Evolutionary conservation across 441 rosid species (phyloP).

Genomic region (Kokia cookei): DNA sequence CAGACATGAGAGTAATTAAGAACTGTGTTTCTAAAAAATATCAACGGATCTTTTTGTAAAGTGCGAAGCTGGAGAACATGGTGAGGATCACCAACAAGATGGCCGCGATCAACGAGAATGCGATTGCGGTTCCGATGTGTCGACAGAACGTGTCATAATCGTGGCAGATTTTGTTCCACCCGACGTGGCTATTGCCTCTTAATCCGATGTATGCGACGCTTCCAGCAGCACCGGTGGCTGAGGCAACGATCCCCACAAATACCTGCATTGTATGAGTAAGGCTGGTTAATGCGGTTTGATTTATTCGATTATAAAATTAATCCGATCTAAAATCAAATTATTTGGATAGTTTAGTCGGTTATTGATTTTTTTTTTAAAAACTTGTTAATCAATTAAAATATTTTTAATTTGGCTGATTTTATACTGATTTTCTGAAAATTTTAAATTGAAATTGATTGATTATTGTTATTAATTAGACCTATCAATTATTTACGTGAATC

Average conservation of each 20-base stretch:
- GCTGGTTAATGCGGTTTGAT: neutral
- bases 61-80: constrained; percentile 37
- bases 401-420: no score
- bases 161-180: constrained; percentile 56
- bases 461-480: no score
- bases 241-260: constrained; percentile 59
- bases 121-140: constrained; percentile 43
- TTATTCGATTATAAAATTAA: no score
- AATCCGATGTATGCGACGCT: constrained; percentile 60
- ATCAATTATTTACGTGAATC: no score
- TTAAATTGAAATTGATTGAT: no score
- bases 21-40: neutral
- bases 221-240: constrained; percentile 77
- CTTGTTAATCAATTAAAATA: no score
- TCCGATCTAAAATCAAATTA: no score
- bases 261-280: constrained; percentile 33
- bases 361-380: no score
- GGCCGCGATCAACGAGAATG: constrained; percentile 42
- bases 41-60: constrained; percentile 35
- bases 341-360: no score
- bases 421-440: no score
- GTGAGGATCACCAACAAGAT: constrained; percentile 51
- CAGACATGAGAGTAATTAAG: neutral
- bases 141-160: constrained; percentile 56
- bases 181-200: constrained; percentile 52